Percentiles rank a stretch among this genome's conserved stretches.
Conservation (phyloP, 1,284 basidiomycete genomes). For the Taiwanofungus camphoratus region DNA sequence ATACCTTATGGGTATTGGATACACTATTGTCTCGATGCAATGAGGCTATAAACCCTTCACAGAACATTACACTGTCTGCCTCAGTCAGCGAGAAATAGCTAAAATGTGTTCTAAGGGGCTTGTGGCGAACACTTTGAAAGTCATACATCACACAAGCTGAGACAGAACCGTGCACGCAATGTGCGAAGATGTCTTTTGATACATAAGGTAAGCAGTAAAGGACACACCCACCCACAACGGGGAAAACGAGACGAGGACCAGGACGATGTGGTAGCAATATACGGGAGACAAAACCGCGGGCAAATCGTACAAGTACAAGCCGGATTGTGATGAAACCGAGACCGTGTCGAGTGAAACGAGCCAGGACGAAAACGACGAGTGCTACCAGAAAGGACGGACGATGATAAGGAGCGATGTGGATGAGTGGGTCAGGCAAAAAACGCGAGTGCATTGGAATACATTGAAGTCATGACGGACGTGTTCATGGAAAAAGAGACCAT, state of each 20-base stretch:
- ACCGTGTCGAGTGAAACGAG: constrained; percentile 24
- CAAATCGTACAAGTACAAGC: constrained; percentile 39
- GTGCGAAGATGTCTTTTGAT: constrained; percentile 14
- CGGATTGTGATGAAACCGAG: constrained; percentile 33
- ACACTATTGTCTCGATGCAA: no score
- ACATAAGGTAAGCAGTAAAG: constrained; percentile 15
- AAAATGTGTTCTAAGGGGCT: no score
- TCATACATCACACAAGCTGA: constrained; percentile 11
- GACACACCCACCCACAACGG: constrained; percentile 26
- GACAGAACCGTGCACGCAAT: no score
- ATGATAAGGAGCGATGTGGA: constrained; percentile 31
- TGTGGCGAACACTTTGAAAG: no score
- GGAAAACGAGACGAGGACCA: constrained; percentile 7
- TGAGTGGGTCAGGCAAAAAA: constrained; percentile 30
- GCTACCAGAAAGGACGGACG: constrained; percentile 31
- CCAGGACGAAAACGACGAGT: constrained; percentile 36
- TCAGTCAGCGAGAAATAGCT: no score
- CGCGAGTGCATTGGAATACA: not conserved
- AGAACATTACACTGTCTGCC: no score
- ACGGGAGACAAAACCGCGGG: constrained; percentile 13
- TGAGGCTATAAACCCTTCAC: no score
- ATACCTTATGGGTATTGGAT: no score
- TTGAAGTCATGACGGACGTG: no score
- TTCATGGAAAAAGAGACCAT: no score
- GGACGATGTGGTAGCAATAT: constrained; percentile 14